These are phyloP conservation scores for Aspergillus chevalieri DNA, from an alignment of 2,329 filamentous ascomycete genomes.

Conservation along the genomic window DNA sequence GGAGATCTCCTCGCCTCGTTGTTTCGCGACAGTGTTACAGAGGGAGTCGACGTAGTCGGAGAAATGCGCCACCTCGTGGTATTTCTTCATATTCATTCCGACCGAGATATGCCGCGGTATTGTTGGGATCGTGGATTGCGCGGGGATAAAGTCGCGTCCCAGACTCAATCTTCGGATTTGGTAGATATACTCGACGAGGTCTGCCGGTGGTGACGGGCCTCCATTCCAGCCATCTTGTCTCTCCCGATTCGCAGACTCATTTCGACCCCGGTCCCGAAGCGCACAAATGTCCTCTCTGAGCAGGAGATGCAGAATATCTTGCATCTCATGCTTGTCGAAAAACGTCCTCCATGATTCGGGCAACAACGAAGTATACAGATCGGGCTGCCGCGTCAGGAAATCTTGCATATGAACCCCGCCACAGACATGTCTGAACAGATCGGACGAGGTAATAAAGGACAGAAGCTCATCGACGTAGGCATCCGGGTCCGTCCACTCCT, in stretches of 20 bases:
- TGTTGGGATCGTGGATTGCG: slow-evolving; percentile 35
- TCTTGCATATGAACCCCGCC: slow-evolving; percentile 96
- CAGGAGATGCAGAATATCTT: slow-evolving; percentile 72
- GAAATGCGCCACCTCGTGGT: slow-evolving; percentile 88
- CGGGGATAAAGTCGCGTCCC: slow-evolving; percentile 52
- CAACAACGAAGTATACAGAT: slow-evolving; percentile 71
- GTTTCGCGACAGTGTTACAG: slow-evolving; percentile 48
- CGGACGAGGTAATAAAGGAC: slow-evolving; percentile 65
- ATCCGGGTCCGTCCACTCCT: slow-evolving; percentile 64
- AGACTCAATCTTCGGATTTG: slow-evolving; percentile 66
- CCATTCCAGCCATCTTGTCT: slow-evolving; percentile 35
- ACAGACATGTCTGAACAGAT: slow-evolving; percentile 79
- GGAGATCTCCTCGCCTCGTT: slow-evolving; percentile 52
- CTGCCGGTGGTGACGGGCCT: slow-evolving; percentile 43
- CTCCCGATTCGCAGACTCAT: slow-evolving; percentile 9
- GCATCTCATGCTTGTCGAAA: slow-evolving; percentile 63
- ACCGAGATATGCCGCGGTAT: slow-evolving; percentile 68
- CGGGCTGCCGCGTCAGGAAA: slow-evolving; percentile 81
- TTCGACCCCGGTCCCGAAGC: slow-evolving; percentile 20
- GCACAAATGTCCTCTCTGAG: slow-evolving; percentile 66
- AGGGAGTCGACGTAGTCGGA: slow-evolving; percentile 75
- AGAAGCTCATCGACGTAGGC: slow-evolving; percentile 75
- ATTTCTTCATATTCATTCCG: slow-evolving; percentile 94
- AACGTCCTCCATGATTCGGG: slow-evolving; percentile 77
- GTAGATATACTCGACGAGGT: slow-evolving; percentile 65